Evolutionary conservation across 331 rosid species (phyloP), one percentile per base, ranked within the genome.

Genomic region (Pyracantha coccinea): DNA sequence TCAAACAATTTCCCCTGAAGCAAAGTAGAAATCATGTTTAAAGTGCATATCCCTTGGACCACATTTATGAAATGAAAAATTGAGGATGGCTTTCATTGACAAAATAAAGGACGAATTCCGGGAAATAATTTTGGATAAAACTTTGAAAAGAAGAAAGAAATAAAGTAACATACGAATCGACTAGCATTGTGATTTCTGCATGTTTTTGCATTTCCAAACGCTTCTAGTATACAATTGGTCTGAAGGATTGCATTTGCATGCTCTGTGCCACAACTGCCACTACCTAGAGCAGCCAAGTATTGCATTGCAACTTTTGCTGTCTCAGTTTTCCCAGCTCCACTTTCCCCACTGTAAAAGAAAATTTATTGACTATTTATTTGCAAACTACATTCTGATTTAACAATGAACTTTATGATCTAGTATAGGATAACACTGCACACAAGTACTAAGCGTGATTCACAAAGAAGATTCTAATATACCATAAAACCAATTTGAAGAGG

Each of bases 281-380:
- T 90, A 62, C 97, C 89, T 77, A 90, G 83, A 74, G 89, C 89
- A 76, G 91, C 88, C 77, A 96, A 81, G 89, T 96, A 96, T 74
- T 88, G 89, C 90, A 96, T 86, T 20, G 97, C 94, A 88, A 83
- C 59, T 86, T 92, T 96, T 16, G 96, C 96, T 13, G 99, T 90
- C 85, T 90, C 96, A 14, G 98, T 96, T 80, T 96, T 96, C 80
- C 99, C 99, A 38, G 99, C 73, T 82, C 99, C 99, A 82, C 97
- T 96, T 87, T 96, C 99, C 23, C 99, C 99, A 74, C 99, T 96
- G 85, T 38, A 80, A 83, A 67, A 71, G 60, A 61, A 75, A 75
- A 80, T 52, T 21, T 23, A 73, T 25, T 57, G 50, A 57, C 16
- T 38, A 24, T 66, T 59, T 5, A 60, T 9, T 50, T 10, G 12